Evolutionary conservation across 192 early-diverging fungal genomes (phyloP).

Genomic region (Thamnidium elegans): DNA sequence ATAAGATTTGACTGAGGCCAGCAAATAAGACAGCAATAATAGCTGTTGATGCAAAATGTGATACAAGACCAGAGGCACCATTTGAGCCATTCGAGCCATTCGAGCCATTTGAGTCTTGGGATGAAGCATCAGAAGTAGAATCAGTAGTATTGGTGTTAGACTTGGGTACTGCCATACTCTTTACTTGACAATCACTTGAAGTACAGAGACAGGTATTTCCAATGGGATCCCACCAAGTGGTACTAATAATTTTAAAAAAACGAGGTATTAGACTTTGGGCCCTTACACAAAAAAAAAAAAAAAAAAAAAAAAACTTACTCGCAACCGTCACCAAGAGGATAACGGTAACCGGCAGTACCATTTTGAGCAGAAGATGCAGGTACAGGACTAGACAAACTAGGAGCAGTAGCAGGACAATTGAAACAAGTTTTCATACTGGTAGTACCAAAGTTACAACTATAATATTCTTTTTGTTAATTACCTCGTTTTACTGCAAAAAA

Average conservation of each 20-base stretch:
- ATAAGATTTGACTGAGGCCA: no score
- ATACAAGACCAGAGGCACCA: no score
- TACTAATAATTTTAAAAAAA: constrained; percentile 30
- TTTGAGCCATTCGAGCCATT: no score
- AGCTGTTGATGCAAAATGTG: no score
- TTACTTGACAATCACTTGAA: constrained; percentile 45
- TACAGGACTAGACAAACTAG: constrained; percentile 39
- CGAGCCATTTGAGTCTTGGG: no score
- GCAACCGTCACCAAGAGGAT: constrained; percentile 50
- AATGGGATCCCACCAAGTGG: constrained; percentile 66
- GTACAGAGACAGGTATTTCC: constrained; percentile 54
- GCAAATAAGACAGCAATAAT: no score
- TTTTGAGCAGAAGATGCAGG: constrained; percentile 32
- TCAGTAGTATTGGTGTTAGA: background rate
- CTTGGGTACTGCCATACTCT: constrained; percentile 37
- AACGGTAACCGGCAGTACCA: constrained; percentile 37
- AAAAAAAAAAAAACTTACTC: constrained; percentile 36
- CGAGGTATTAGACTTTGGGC: no score
- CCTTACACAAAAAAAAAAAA: background rate
- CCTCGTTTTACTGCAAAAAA: background rate
- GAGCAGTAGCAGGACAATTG: constrained; percentile 46
- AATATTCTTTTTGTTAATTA: background rate
- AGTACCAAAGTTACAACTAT: constrained; percentile 45
- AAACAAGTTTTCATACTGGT: constrained; percentile 52
- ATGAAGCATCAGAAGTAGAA: no score